Conservation (phyloP, 129 eudicot genomes). For the Pulicaria dysenterica region DNA sequence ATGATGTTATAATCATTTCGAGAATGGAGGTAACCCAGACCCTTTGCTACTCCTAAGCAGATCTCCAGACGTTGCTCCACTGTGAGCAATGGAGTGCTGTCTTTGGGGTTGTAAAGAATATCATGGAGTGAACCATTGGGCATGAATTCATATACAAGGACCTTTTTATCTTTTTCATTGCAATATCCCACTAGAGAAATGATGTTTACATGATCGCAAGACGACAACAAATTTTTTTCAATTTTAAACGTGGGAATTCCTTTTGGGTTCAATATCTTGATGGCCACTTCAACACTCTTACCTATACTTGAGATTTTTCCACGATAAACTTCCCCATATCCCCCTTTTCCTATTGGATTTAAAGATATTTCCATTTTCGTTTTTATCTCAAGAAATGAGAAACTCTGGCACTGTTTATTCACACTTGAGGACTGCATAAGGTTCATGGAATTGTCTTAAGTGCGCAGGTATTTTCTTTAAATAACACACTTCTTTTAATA, state of each 20-base stretch:
- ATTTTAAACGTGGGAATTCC: background rate
- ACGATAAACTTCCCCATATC: no score
- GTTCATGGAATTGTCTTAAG: no score
- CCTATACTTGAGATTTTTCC: no score
- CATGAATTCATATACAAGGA: background rate
- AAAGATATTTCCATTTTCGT: no score
- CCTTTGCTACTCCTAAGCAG: background rate
- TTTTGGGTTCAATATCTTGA: no score
- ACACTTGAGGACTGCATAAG: no score
- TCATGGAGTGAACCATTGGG: background rate
- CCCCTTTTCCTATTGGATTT: no score
- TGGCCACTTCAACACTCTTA: no score
- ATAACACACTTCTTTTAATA: no score
- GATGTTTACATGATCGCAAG: background rate
- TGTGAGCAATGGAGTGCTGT: background rate
- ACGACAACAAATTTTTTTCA: background rate
- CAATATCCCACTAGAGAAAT: conserved; percentile 7
- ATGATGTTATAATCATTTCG: background rate
- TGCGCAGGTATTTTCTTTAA: no score
- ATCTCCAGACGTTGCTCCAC: background rate
- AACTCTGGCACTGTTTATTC: no score
- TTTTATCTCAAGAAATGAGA: no score
- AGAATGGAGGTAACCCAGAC: background rate
- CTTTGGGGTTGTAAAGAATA: background rate
- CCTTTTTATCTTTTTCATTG: background rate